Conservation (phyloP, 345 rosid species). For the Lepidium didymum region DNA sequence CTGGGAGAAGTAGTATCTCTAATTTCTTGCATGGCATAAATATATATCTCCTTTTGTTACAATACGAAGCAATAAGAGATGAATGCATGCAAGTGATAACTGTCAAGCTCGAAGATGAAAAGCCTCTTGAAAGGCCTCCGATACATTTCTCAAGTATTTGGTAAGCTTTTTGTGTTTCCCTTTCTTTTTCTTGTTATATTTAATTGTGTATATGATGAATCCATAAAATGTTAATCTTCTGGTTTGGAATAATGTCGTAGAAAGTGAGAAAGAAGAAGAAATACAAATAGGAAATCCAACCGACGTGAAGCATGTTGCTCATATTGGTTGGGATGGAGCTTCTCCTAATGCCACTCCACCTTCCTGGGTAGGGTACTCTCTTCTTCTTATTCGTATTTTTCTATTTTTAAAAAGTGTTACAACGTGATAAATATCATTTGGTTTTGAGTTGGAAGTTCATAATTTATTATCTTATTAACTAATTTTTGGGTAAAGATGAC, state of each 20-base stretch:
- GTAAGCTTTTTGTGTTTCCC: conserved; percentile 15
- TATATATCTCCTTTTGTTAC: background rate
- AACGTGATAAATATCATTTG: too few relatives aligned
- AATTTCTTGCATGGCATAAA: conserved; percentile 1
- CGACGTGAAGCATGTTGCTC: conserved; percentile 91
- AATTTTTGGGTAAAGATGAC: conserved; percentile 44
- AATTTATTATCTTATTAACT: too few relatives aligned
- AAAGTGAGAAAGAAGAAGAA: conserved; percentile 68
- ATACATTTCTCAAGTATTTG: conserved; percentile 76
- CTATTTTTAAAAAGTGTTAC: too few relatives aligned
- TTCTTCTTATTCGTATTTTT: too few relatives aligned
- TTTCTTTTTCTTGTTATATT: background rate
- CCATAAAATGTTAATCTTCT: background rate
- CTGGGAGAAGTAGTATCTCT: background rate
- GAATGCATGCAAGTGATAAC: conserved; percentile 3
- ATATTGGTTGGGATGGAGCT: conserved; percentile 85
- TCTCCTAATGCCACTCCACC: conserved; percentile 38
- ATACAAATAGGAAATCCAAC: conserved; percentile 83
- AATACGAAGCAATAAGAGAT: background rate
- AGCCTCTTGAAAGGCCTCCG: conserved; percentile 69
- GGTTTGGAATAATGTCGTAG: conserved; percentile 26
- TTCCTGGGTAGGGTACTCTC: conserved; percentile 56
- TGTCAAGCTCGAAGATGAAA: conserved; percentile 70
- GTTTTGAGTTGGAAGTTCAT: too few relatives aligned
- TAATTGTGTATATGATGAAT: background rate